Evolutionary conservation across 177 flowering plant species (phyloP), one percentile per base, ranked within the genome.

Genomic region (Telopea speciosissima): DNA sequence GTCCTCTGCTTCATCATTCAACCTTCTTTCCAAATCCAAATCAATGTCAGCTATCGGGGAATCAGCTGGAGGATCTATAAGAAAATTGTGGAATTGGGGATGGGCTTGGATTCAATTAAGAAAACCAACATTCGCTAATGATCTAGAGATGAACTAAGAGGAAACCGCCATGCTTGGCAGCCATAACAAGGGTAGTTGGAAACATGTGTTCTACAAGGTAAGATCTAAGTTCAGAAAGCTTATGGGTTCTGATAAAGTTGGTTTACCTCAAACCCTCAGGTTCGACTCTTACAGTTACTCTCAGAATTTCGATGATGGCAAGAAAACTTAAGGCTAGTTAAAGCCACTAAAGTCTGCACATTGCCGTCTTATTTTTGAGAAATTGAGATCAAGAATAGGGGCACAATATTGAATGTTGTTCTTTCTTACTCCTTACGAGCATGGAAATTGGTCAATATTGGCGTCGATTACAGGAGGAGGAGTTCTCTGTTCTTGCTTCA

Each of bases 71-170:
- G 70, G 21, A 62, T 85, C 92, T 33, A 62, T 93, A 36, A 76
- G 80, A 68, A 83, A 78, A 42, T 93, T 97, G 96, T 91, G 97
- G 96, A 85, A 81, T 3, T 81, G 85, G 88, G 83, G 91, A 7
- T 88, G 85, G 87, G 77, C 76, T 61, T 90, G 98, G 98, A 78
- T 93, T 75, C 70, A 87, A 62, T 88, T 97, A 8, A 75, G 84
- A 26, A 93, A 89, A 70, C 90, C 96, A 26, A 63, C 71, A 1
- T 91, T 93, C 67, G 90, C 90, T 14, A 24, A 65, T 63, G 98
- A 93, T 85, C 92, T 93, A 36, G 98, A 93, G 78, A 83, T 90
- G 87, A 86, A 89, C 68, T 90, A 87, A 12, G 89, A 88, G 12
- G 95, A 89, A 69, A 71, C 82, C 0, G 75, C 74, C 12, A 45